These are phyloP conservation scores for Xylaria sp. DNA, from an alignment of 2,329 filamentous ascomycete genomes.

Conservation along the genomic window DNA sequence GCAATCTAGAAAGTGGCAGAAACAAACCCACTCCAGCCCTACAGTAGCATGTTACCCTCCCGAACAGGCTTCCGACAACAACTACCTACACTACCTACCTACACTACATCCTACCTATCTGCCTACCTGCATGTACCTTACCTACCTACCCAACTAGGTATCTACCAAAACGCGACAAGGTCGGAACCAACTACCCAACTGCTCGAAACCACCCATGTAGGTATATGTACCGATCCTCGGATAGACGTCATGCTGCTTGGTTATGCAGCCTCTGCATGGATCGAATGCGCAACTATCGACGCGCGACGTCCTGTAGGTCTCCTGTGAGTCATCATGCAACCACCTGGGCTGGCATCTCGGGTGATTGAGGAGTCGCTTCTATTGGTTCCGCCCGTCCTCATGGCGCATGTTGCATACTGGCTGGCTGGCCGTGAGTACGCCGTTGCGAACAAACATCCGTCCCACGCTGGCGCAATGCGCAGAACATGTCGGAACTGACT, in stretches of 20 bases:
- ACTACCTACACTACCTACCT: not conserved
- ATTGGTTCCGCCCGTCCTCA: constrained; percentile 26
- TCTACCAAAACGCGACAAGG: not conserved
- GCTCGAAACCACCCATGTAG: constrained; percentile 8
- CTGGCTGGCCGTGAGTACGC: constrained; percentile 33
- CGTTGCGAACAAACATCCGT: constrained; percentile 33
- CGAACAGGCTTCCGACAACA: no score
- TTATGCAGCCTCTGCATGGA: constrained; percentile 39
- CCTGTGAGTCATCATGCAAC: constrained; percentile 44
- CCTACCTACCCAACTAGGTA: no score
- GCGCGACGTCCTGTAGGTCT: constrained; percentile 42
- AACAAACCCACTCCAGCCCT: constrained; percentile 32
- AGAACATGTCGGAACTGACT: constrained; percentile 12
- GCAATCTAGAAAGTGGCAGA: not conserved
- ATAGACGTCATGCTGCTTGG: constrained; percentile 39
- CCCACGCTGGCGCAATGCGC: constrained; percentile 39
- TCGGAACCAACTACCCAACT: not conserved
- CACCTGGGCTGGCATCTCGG: constrained; percentile 18
- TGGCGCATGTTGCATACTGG: no score
- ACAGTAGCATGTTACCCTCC: no score
- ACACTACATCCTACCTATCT: not conserved
- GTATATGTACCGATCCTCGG: constrained; percentile 22
- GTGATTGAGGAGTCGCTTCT: constrained; percentile 20
- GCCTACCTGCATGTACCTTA: no score
- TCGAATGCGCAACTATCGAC: constrained; percentile 36